Percentiles rank a stretch among this genome's conserved stretches.
Evolutionary conservation across 306 rosid species (phyloP).

Genomic region (Lathyrus aphaca): DNA sequence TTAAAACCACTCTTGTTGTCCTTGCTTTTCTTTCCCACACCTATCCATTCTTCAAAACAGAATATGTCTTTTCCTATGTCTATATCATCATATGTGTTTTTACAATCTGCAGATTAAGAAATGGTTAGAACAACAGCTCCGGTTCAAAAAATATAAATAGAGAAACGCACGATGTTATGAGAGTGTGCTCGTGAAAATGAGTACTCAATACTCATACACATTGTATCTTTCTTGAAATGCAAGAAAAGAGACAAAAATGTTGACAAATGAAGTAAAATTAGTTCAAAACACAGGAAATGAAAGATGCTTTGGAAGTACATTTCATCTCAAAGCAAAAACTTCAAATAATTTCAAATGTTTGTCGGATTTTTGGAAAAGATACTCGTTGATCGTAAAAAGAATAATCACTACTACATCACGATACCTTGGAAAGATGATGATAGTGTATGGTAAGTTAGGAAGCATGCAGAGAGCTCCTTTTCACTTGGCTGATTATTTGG

Average conservation of each 20-base stretch:
- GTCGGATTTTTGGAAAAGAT: neutral
- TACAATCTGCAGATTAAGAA: constrained; percentile 42
- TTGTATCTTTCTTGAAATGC: too few species aligned
- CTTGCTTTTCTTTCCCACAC: constrained; percentile 18
- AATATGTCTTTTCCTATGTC: neutral
- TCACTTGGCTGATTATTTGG: constrained; percentile 49
- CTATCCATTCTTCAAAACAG: constrained; percentile 19
- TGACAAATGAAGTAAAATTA: neutral
- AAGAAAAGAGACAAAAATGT: neutral
- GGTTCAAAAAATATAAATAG: too few species aligned
- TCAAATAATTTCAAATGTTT: neutral
- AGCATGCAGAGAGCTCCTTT: constrained; percentile 61
- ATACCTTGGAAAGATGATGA: constrained; percentile 85
- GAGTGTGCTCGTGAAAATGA: too few species aligned
- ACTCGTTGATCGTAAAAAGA: neutral
- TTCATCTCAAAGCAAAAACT: constrained; percentile 8
- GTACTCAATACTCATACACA: too few species aligned
- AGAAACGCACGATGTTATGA: neutral
- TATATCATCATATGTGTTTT: constrained; percentile 11
- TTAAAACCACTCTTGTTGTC: constrained; percentile 27
- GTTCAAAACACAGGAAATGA: constrained; percentile 15
- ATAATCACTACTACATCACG: neutral
- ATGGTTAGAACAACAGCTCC: neutral
- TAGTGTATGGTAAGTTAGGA: constrained; percentile 76
- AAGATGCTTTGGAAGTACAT: constrained; percentile 2